phyloP scores from a whole-genome alignment of 148 eudicot species.

The Chenopodium album region DNA sequence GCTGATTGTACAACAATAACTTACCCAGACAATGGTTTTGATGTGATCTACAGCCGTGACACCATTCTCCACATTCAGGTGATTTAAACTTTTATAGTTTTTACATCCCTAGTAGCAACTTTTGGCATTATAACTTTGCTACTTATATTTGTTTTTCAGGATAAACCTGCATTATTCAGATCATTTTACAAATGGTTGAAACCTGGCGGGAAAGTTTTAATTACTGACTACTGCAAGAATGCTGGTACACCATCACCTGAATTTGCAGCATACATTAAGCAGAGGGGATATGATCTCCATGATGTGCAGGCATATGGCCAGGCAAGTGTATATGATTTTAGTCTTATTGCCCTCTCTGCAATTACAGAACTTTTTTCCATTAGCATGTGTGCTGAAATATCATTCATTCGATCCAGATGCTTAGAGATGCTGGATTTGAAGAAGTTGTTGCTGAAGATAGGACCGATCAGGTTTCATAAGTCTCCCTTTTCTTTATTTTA shows the following conservation, averaged over 20 bases:
- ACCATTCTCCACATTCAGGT: slow-evolving; percentile 98
- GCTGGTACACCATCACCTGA: slow-evolving; percentile 64
- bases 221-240: slow-evolving; percentile 82
- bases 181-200: slow-evolving; percentile 94
- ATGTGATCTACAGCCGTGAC: slow-evolving; percentile 95
- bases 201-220: slow-evolving; percentile 93
- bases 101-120: neutral
- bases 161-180: slow-evolving; percentile 85
- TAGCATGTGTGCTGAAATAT: neutral
- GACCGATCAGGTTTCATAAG: slow-evolving; percentile 67
- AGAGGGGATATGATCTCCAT: slow-evolving; percentile 98
- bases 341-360: neutral
- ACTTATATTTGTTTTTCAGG: slow-evolving; percentile 43
- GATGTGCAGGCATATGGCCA: slow-evolving; percentile 86
- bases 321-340: slow-evolving; percentile 34
- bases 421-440: slow-evolving; percentile 79
- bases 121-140: neutral
- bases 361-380: neutral
- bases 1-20: slow-evolving; percentile 93
- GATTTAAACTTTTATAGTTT: slow-evolving; percentile 3
- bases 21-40: slow-evolving; percentile 77
- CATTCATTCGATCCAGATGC: slow-evolving; percentile 56
- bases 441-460: slow-evolving; percentile 92
- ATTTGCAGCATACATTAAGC: slow-evolving; percentile 82
- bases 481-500: neutral